Evolutionary conservation across 148 eudicot species (phyloP).

Genomic region (Linanthus parryae): DNA sequence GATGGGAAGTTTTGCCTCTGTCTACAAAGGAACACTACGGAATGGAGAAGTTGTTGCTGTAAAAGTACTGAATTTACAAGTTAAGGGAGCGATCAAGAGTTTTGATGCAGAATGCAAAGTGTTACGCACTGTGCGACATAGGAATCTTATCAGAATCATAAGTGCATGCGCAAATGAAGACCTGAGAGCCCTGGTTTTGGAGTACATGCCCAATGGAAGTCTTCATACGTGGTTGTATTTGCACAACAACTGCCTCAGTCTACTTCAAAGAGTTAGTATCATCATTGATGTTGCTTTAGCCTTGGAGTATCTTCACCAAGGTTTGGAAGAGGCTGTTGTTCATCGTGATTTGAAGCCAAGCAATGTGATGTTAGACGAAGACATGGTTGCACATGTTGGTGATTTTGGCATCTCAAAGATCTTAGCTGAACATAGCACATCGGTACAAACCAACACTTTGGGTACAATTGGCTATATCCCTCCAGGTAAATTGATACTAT

Average conservation of each 20-base stretch:
- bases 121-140: background rate
- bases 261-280: background rate
- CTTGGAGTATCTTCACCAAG: slow-evolving; percentile 1
- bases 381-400: slow-evolving; percentile 3
- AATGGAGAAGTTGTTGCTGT: background rate
- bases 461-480: background rate
- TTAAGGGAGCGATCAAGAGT: background rate
- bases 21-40: background rate
- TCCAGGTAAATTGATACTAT: background rate
- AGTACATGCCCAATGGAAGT: slow-evolving; percentile 2
- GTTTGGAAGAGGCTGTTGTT: background rate
- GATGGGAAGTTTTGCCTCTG: background rate
- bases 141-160: slow-evolving; percentile 1
- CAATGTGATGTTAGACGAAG: too few relatives aligned
- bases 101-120: background rate
- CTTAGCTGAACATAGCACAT: background rate
- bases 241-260: background rate
- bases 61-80: slow-evolving; percentile 2
- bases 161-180: background rate
- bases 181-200: background rate
- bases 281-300: background rate
- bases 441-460: background rate
- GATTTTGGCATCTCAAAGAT: slow-evolving; percentile 5
- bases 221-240: slow-evolving; percentile 3
- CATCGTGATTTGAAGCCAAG: slow-evolving; percentile 1